These are phyloP conservation scores for Pleurotus pulmonarius DNA, from an alignment of 768 basidiomycete species.

Conservation along the genomic window DNA sequence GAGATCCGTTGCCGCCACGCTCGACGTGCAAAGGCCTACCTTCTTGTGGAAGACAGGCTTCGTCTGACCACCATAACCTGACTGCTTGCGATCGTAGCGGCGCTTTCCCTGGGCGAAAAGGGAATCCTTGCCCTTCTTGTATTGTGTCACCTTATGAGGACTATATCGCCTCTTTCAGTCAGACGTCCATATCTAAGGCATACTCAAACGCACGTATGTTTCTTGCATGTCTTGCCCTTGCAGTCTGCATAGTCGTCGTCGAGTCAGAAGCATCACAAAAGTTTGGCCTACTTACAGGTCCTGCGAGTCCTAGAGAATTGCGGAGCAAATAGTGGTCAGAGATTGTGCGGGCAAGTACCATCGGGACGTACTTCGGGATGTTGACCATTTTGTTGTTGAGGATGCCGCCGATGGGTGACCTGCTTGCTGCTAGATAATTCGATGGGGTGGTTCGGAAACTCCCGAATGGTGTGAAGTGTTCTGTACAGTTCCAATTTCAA, in stretches of 20 bases:
- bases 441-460: not conserved
- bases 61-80: slow-evolving; percentile 99
- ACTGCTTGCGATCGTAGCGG: slow-evolving; percentile 98
- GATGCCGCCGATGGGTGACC: slow-evolving; percentile 38
- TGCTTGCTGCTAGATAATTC: not conserved
- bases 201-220: slow-evolving; percentile 80
- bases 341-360: slow-evolving; percentile 6
- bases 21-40: slow-evolving; percentile 36
- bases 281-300: slow-evolving; percentile 68
- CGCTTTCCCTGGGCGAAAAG: slow-evolving; percentile 98
- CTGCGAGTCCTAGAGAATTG: slow-evolving; percentile 70
- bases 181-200: slow-evolving; percentile 38
- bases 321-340: slow-evolving; percentile 9
- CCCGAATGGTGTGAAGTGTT: slow-evolving; percentile 5
- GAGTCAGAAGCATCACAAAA: not conserved
- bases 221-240: slow-evolving; percentile 96
- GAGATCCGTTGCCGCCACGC: not conserved
- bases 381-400: slow-evolving; percentile 77
- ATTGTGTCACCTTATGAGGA: slow-evolving; percentile 8
- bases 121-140: slow-evolving; percentile 23
- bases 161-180: not conserved
- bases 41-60: slow-evolving; percentile 99
- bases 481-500: not conserved
- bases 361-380: slow-evolving; percentile 78
- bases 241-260: slow-evolving; percentile 51